phyloP scores from a whole-genome alignment of 1,284 basidiomycete genomes.

The Peniophora sp. region DNA sequence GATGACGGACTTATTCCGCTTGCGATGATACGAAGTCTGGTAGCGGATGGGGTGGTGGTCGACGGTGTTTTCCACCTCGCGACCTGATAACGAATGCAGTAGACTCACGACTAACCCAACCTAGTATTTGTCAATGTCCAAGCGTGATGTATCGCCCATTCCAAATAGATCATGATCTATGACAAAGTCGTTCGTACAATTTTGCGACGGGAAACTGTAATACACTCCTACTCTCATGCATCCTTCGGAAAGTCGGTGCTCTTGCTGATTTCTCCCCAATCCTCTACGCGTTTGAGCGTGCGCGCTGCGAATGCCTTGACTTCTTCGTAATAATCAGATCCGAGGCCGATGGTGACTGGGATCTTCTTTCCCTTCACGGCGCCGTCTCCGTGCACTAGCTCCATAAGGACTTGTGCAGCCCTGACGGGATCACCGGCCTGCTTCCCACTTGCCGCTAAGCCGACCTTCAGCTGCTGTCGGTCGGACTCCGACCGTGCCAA shows the following conservation, averaged over 20 bases:
- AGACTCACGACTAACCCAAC: too few relatives aligned
- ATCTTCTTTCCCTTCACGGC: conserved; percentile 14
- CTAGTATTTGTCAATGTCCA: too few relatives aligned
- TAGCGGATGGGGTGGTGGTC: too few relatives aligned
- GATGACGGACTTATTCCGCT: too few relatives aligned
- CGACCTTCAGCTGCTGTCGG: conserved; percentile 6
- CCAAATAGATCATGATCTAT: too few relatives aligned
- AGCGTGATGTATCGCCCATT: too few relatives aligned
- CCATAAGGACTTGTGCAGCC: conserved; percentile 20
- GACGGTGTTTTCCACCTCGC: too few relatives aligned
- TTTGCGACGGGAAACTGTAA: too few relatives aligned
- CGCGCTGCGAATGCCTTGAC: conserved; percentile 12
- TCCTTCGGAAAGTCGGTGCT: neutral
- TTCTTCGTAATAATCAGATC: conserved; percentile 17
- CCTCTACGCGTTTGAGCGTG: conserved; percentile 14
- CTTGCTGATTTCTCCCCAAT: conserved; percentile 17
- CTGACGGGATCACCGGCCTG: conserved; percentile 26
- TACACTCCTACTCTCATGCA: too few relatives aligned
- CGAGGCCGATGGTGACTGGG: conserved; percentile 17
- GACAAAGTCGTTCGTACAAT: too few relatives aligned
- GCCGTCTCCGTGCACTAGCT: conserved; percentile 23
- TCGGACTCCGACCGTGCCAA: conserved; percentile 13
- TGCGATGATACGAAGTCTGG: too few relatives aligned
- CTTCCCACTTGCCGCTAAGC: conserved; percentile 14
- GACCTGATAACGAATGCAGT: too few relatives aligned